Evolutionary conservation across 345 rosid genomes (phyloP).

Genomic region (Eucalyptus regnans): DNA sequence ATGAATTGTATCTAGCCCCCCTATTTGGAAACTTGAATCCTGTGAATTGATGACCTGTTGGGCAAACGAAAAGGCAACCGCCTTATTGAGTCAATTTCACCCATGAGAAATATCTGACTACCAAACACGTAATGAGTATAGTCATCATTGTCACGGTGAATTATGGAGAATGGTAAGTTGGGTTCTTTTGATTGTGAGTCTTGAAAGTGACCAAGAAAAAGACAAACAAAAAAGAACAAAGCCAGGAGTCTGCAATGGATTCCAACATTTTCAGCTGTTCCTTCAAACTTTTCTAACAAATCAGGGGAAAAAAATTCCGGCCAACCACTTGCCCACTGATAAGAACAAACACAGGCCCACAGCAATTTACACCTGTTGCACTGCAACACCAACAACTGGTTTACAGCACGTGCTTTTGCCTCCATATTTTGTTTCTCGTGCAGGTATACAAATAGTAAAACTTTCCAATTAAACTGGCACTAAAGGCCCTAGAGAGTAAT

Average conservation of each 20-base stretch:
- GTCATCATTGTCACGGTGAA: slow-evolving; percentile 11
- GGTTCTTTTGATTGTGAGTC: slow-evolving; percentile 22
- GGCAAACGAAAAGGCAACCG: slow-evolving; percentile 18
- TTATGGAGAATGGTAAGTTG: slow-evolving; percentile 16
- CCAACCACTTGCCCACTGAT: slow-evolving; percentile 20
- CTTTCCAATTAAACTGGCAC: neutral
- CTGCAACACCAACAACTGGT: neutral
- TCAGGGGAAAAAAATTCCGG: slow-evolving; percentile 20
- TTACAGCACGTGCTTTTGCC: slow-evolving; percentile 4
- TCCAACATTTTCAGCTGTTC: neutral
- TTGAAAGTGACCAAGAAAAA: slow-evolving; percentile 31
- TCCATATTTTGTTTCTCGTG: slow-evolving; percentile 2
- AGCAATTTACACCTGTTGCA: slow-evolving; percentile 7
- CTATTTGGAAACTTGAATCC: slow-evolving; percentile 30
- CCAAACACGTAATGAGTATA: slow-evolving; percentile 1
- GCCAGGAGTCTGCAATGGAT: slow-evolving; percentile 19
- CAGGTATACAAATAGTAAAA: neutral
- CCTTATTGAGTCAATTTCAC: slow-evolving; percentile 16
- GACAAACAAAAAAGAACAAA: slow-evolving; percentile 17
- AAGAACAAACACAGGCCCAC: slow-evolving; percentile 41
- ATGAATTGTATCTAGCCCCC: slow-evolving; percentile 36
- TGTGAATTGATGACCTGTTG: slow-evolving; percentile 36
- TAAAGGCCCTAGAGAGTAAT: neutral
- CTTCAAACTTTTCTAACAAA: slow-evolving; percentile 16
- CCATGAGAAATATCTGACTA: slow-evolving; percentile 43